Conservation (phyloP, 2,329 filamentous ascomycete species). For the Aspergillus piperis region DNA sequence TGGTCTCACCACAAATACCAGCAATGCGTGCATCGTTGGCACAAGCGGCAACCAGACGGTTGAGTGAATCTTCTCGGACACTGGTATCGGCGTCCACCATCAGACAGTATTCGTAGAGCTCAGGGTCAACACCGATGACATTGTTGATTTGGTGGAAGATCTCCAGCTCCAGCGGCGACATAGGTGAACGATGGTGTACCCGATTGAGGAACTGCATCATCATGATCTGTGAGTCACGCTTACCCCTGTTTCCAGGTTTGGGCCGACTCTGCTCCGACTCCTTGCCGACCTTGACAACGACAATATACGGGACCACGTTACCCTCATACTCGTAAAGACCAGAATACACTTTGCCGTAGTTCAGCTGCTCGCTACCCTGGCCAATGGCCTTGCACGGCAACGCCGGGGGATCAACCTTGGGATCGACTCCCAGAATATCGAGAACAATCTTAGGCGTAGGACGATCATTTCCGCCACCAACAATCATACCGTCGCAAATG, state of each 20-base stretch:
- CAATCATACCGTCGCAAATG: slow-evolving; percentile 64
- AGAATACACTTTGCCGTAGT: slow-evolving; percentile 98
- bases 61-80: slow-evolving; percentile 88
- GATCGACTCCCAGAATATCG: slow-evolving; percentile 94
- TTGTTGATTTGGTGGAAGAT: slow-evolving; percentile 99
- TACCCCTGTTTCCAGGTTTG: slow-evolving; percentile 96
- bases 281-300: slow-evolving; percentile 96
- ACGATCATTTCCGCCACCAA: slow-evolving; percentile 92
- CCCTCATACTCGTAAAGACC: slow-evolving; percentile 97
- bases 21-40: slow-evolving; percentile 94
- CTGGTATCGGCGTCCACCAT: slow-evolving; percentile 98
- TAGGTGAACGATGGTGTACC: slow-evolving; percentile 88
- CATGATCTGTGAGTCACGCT: slow-evolving; percentile 95
- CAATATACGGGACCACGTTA: slow-evolving; percentile 94
- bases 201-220: slow-evolving; percentile 98
- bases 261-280: slow-evolving; percentile 88
- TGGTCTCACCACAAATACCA: slow-evolving; percentile 96
- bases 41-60: slow-evolving; percentile 87
- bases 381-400: slow-evolving; percentile 94
- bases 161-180: slow-evolving; percentile 94
- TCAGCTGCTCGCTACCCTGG: slow-evolving; percentile 84
- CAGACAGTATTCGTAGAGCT: slow-evolving; percentile 93
- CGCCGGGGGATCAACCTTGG: slow-evolving; percentile 92
- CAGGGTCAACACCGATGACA: slow-evolving; percentile 95
- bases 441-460: slow-evolving; percentile 97